A percentile compares a stretch with the other conserved stretches of the same genome.
These are phyloP conservation scores for Aspergillus fumigatus DNA, from an alignment of 2,329 filamentous ascomycete species.

Conservation along the genomic window DNA sequence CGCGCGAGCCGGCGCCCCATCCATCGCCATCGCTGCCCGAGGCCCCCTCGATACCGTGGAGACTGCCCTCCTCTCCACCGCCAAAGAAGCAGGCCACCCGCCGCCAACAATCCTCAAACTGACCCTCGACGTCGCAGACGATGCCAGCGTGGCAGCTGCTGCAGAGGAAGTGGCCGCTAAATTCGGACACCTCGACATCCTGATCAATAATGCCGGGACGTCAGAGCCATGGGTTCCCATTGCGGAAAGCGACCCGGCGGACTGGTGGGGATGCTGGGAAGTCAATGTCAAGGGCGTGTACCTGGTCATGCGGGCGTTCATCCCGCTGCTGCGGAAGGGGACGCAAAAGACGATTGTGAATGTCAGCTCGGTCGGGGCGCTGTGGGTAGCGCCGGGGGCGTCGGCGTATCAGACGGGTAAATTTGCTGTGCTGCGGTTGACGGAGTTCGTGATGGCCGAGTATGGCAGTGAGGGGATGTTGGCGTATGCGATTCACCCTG, in stretches of 20 bases:
- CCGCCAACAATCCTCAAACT: conserved; percentile 26
- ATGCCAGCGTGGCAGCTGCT: conserved; percentile 27
- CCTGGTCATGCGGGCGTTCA: conserved; percentile 11
- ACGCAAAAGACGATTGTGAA: conserved; percentile 27
- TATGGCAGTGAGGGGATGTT: conserved; percentile 6
- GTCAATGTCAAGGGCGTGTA: conserved; percentile 20
- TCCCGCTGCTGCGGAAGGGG: conserved; percentile 26
- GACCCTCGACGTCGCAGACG: conserved; percentile 32
- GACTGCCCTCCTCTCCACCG: not conserved
- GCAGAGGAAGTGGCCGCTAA: conserved; percentile 24
- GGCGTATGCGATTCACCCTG: conserved; percentile 12
- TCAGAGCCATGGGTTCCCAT: conserved; percentile 14
- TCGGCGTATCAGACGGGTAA: conserved; percentile 20
- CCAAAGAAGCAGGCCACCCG: not conserved
- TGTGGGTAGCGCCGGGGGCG: conserved; percentile 25
- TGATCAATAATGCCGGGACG: conserved; percentile 35
- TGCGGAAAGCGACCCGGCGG: conserved; percentile 11
- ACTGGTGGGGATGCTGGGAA: conserved; percentile 18
- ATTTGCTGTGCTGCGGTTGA: conserved; percentile 40
- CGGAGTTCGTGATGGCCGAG: not conserved
- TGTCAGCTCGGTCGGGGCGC: conserved; percentile 38
- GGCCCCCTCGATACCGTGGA: not conserved
- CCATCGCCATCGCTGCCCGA: conserved; percentile 30
- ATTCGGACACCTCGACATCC: conserved; percentile 32
- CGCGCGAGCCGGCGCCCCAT: conserved; percentile 32